phyloP scores from a whole-genome alignment of 2,329 filamentous ascomycete genomes.

The Verticillium isaacii region DNA sequence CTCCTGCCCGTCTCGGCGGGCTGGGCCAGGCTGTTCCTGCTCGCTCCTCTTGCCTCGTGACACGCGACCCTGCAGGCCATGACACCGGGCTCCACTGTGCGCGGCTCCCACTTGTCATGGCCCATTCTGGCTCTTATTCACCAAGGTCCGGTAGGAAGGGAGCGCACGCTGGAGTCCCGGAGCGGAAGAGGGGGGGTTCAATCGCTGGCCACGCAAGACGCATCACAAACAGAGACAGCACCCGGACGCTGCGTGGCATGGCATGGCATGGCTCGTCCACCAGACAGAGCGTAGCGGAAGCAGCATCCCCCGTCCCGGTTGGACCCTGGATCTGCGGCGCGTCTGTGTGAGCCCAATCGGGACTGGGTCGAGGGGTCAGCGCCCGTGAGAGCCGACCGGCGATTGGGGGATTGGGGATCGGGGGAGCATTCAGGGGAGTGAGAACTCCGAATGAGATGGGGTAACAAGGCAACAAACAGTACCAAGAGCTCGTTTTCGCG shows the following conservation, averaged over 20 bases:
- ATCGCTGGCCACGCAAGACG: not conserved
- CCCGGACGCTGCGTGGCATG: not conserved
- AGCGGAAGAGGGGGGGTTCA: not conserved
- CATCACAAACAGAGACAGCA: not conserved
- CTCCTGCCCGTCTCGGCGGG: not conserved
- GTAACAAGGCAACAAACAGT: not conserved
- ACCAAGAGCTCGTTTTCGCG: too few relatives aligned
- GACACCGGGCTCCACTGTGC: not conserved
- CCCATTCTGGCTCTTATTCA: too few relatives aligned
- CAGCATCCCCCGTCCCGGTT: not conserved
- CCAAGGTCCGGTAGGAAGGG: too few relatives aligned
- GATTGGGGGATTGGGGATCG: not conserved
- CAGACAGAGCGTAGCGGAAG: not conserved
- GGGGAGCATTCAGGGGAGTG: not conserved
- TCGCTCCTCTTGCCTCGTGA: not conserved
- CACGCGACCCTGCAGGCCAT: not conserved
- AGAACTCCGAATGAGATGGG: not conserved
- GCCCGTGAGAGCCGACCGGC: not conserved
- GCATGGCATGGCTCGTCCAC: not conserved
- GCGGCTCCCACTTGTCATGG: too few relatives aligned
- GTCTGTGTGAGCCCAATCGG: slow-evolving; percentile 13
- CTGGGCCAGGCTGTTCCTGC: not conserved
- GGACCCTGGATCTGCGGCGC: slow-evolving; percentile 2
- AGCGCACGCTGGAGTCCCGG: not conserved
- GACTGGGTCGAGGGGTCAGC: not conserved